Base-by-base conservation (phyloP, 768 basidiomycete species). In the Auriscalpium microsporum region DNA sequence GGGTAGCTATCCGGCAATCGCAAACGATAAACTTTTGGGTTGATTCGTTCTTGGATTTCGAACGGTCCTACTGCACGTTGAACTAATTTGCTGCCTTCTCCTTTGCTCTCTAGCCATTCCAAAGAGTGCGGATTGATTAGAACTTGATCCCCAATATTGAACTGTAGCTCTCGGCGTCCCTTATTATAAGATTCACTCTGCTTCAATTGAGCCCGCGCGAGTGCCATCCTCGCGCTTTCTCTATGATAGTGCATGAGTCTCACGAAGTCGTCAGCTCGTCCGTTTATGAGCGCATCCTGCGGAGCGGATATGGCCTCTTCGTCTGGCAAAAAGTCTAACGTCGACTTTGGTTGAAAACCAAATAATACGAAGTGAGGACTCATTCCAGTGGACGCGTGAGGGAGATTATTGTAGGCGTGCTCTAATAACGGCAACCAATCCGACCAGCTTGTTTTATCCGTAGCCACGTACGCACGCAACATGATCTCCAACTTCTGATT, bases 31-130 rank as follows among this genome's bases (percentile, higher is more conserved):
- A 58, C 58, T 8, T 62, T 48, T 7, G 62, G 63, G 50, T 59
- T 63, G 3, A 69, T 36, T 35, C 58, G 63, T 40, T 62, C 47
- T 33, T 61, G 53, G 0, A 69, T 50, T 52, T 59, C 57, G 45
- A 67, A 68, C 2, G 67, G 67, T 1, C 67, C 64, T 50, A 56
- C 28, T 19, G 45, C 45, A 23, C 56, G 57, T 61, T 53, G 65
- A 33, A 50, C 59, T 37, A 55, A 54, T 17, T 60, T 70, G 54
- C 48, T 56, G 34, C 65, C 67, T 52, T 56, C 55, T 37, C 63
- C 60, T 53, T 64, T 59, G 2, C 37, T 10, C 13, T 61, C 53
- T 2, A 61, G 16, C 8, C 61, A 53, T 17, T 63, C 53, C 10
- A 66, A 56, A 0, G 58, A 57, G 34, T 66, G 62, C 0, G 64